Conservation (phyloP, 192 early-diverging fungal genomes). For the Linderina pennispora region DNA sequence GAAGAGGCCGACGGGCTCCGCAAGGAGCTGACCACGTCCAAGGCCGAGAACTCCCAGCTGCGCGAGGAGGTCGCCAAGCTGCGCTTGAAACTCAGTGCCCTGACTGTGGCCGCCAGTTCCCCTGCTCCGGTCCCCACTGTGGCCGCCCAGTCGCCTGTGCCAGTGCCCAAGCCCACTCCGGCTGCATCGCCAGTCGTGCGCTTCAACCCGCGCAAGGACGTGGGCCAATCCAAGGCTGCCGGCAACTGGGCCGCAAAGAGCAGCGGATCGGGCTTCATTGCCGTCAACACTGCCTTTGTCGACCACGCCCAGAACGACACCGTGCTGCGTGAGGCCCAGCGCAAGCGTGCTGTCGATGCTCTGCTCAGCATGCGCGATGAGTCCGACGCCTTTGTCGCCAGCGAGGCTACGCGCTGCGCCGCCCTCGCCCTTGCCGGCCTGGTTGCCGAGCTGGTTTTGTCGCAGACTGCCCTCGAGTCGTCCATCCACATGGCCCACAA, state of each 20-base stretch:
- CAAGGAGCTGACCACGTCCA: slow-evolving; percentile 29
- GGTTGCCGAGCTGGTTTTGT: slow-evolving; percentile 17
- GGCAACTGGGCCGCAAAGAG: slow-evolving; percentile 38
- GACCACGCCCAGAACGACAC: slow-evolving; percentile 8
- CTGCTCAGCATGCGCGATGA: slow-evolving; percentile 23
- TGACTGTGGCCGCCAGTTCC: neutral
- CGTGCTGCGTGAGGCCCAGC: slow-evolving; percentile 15
- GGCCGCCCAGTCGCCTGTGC: neutral
- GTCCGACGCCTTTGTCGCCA: neutral
- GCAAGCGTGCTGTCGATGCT: slow-evolving; percentile 25
- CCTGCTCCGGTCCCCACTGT: neutral
- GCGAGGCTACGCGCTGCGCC: neutral
- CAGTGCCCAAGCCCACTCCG: neutral
- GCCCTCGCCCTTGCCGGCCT: slow-evolving; percentile 3
- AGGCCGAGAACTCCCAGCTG: slow-evolving; percentile 31
- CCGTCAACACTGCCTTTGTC: slow-evolving; percentile 32
- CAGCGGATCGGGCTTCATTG: slow-evolving; percentile 27
- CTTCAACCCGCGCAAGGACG: slow-evolving; percentile 44
- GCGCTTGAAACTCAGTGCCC: slow-evolving; percentile 11
- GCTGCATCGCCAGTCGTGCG: slow-evolving; percentile 10
- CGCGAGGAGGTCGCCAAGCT: slow-evolving; percentile 33
- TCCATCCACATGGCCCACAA: slow-evolving; percentile 17
- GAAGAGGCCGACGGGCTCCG: slow-evolving; percentile 48
- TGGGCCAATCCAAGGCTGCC: slow-evolving; percentile 14
- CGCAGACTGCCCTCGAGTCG: slow-evolving; percentile 29